Base-by-base conservation (phyloP, 768 basidiomycete species). In the Suillus fuscotomentosus region DNA sequence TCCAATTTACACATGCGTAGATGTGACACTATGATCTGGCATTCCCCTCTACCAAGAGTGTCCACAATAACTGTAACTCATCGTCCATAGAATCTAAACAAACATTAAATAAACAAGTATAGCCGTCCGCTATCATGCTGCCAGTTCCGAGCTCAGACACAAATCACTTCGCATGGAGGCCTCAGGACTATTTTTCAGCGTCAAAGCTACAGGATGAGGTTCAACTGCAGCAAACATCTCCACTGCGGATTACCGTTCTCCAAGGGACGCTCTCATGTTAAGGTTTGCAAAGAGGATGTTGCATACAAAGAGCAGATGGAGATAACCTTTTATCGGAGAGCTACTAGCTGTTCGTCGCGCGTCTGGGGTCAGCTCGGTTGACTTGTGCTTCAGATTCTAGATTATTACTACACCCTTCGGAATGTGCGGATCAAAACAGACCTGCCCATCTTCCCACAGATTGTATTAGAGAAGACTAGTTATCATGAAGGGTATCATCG, bases 201-300 rank as follows among this genome's bases (percentile, higher is more conserved):
- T 27, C 24, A 57, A 24, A 27, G 24, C 15, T 24, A 57, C 13
- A 9, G 15, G 5, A 24, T 41, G 9, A 24, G 14, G 55, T 39
- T 22, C 55, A 56, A 24, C 14, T 38, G 38, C 8, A 24, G 15
- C 2, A 15, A 57, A 57, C 24, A 57, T 41, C 22, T 57, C 56
- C 24, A 57, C 22, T 0, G 8, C 24, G 5, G 24, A 57, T 41
- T 20, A 22, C 8, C 38, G 15, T 39, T 57, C 39, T 41, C 38
- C 38, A 15, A 57, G 22, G 22, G 5, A 57, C 17, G 17, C 22
- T 22, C 65, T 60, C 14, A 67, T 65, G 43, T 71, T 70, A 24
- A 70, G 41, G 63, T 70, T 71, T 47, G 64, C 66, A 45, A 70
- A 62, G n/a, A 70, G 50, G n/a, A 63, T 69, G 60, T 60, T 71